phyloP scores from a whole-genome alignment of 371 early-diverging fungal species.

The Nematocida ironsii region DNA sequence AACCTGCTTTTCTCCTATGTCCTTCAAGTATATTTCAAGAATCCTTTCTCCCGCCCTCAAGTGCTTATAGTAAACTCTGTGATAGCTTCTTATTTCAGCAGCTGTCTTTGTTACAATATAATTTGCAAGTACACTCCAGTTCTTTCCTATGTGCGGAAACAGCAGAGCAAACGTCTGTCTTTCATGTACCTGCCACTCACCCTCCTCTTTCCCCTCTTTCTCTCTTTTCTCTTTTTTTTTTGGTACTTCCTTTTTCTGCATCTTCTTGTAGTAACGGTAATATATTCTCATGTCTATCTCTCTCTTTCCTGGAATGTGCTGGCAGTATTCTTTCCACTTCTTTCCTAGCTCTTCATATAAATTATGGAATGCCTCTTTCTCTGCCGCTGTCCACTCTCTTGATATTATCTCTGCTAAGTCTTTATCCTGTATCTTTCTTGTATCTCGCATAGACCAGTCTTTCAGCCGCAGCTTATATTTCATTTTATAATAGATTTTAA shows the following conservation, averaged over 20 bases:
- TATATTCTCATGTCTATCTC: constrained; percentile 63
- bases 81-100: constrained; percentile 62
- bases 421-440: constrained; percentile 60
- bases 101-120: constrained; percentile 62
- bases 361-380: constrained; percentile 46
- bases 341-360: constrained; percentile 47
- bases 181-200: constrained; percentile 63
- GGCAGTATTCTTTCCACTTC: constrained; percentile 51
- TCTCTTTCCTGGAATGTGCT: constrained; percentile 47
- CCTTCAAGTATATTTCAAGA: constrained; percentile 61
- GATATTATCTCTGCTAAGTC: constrained; percentile 57
- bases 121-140: constrained; percentile 60
- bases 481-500: constrained; percentile 58
- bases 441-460: constrained; percentile 25
- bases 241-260: constrained; percentile 11
- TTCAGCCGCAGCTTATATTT: constrained; percentile 58
- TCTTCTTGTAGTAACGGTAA: constrained; percentile 59
- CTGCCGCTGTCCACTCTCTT: constrained; percentile 59
- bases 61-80: constrained; percentile 61
- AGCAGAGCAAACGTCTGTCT: constrained; percentile 68
- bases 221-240: constrained; percentile 7
- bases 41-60: constrained; percentile 60
- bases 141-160: constrained; percentile 66
- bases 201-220: neutral
- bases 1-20: constrained; percentile 35